Conservation (phyloP, 805 yeast genomes). For the Saccharomycopsis sp. region DNA sequence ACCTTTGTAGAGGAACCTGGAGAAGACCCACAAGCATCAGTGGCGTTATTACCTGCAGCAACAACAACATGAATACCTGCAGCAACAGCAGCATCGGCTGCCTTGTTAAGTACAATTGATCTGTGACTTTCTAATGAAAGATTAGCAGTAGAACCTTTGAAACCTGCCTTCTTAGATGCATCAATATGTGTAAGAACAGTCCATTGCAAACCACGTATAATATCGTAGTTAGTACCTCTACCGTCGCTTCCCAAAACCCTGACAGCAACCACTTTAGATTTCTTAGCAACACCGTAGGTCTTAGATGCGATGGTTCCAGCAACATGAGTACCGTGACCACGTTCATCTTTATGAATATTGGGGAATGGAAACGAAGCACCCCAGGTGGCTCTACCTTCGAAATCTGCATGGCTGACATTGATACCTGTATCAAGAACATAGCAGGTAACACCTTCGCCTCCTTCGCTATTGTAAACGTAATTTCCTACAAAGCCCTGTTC, state of each 20-base stretch:
- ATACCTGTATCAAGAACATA: constrained; percentile 53
- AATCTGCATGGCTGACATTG: constrained; percentile 47
- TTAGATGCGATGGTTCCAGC: constrained; percentile 59
- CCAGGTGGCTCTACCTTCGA: constrained; percentile 56
- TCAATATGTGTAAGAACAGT: constrained; percentile 45
- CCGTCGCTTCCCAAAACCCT: constrained; percentile 56
- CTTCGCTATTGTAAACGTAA: constrained; percentile 53
- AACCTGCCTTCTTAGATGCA: constrained; percentile 38
- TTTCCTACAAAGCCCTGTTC: constrained; percentile 51
- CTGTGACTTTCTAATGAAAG: constrained; percentile 94
- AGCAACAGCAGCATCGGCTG: constrained; percentile 82
- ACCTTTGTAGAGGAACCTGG: constrained; percentile 85
- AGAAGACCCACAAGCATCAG: constrained; percentile 86
- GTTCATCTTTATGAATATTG: constrained; percentile 44
- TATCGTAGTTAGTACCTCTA: constrained; percentile 54
- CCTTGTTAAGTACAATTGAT: constrained; percentile 78
- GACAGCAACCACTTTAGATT: constrained; percentile 51
- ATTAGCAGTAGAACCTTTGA: constrained; percentile 83
- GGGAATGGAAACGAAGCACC: constrained; percentile 51
- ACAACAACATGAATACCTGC: constrained; percentile 90
- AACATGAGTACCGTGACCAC: constrained; percentile 64
- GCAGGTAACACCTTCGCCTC: constrained; percentile 54
- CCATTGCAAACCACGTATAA: constrained; percentile 55
- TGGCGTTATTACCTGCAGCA: constrained; percentile 94
- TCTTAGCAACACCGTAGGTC: constrained; percentile 56